Conservation (phyloP, 106 monocot genomes). For the Platanthera zijinensis region DNA sequence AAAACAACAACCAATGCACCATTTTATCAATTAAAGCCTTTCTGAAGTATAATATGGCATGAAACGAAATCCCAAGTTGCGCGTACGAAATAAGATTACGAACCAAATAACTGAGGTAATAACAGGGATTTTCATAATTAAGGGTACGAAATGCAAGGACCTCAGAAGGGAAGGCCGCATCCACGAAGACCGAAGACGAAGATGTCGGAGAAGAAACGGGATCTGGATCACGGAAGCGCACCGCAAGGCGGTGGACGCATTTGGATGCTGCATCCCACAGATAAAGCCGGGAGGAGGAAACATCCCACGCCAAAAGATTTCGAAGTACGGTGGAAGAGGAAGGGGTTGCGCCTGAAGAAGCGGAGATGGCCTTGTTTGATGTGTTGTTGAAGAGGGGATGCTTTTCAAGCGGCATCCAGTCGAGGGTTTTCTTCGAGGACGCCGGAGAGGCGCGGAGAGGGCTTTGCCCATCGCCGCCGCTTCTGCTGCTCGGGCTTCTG, state of each 20-base stretch:
- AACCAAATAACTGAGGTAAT: too few relatives aligned
- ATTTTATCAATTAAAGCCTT: not conserved
- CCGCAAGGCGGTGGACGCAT: conserved; percentile 46
- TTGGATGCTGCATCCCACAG: conserved; percentile 47
- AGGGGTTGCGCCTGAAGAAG: not conserved
- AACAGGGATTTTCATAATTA: too few relatives aligned
- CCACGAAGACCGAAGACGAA: conserved; percentile 15
- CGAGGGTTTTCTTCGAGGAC: conserved; percentile 7
- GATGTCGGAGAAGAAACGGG: not conserved
- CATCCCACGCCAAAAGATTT: conserved; percentile 62
- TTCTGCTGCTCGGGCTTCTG: not conserved
- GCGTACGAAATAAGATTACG: too few relatives aligned
- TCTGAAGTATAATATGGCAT: not conserved
- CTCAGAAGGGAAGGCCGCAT: conserved; percentile 72
- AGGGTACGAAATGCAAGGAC: conserved; percentile 18
- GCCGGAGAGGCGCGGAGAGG: not conserved
- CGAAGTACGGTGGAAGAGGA: not conserved
- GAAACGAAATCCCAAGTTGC: too few relatives aligned
- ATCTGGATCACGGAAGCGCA: conserved; percentile 44
- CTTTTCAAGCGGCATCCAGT: conserved; percentile 58
- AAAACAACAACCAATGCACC: not conserved
- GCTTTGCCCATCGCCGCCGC: not conserved
- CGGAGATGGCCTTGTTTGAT: not conserved
- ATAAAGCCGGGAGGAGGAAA: conserved; percentile 59
- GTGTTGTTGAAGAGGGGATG: conserved; percentile 48